These are phyloP conservation scores for Tricholoma sp. DNA, from an alignment of 768 basidiomycete species.

Conservation along the genomic window DNA sequence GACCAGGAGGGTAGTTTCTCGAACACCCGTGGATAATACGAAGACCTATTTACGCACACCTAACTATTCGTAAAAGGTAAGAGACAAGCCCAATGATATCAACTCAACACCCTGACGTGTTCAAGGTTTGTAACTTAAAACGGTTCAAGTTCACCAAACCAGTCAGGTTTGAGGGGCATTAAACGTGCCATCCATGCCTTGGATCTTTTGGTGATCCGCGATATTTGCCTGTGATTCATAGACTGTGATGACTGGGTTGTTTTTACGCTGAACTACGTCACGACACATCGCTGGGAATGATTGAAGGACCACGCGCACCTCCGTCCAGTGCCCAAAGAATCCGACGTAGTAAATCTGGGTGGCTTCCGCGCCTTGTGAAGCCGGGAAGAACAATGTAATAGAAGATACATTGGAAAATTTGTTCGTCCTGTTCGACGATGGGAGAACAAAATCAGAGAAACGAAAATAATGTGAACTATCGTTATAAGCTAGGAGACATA, in stretches of 20 bases:
- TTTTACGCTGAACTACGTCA: slow-evolving; percentile 53
- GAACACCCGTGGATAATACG: not conserved
- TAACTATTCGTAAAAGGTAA: not conserved
- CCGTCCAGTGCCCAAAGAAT: slow-evolving; percentile 76
- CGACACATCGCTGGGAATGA: not conserved
- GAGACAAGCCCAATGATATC: not conserved
- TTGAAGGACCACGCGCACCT: slow-evolving; percentile 38
- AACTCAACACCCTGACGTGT: not conserved
- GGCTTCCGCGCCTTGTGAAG: slow-evolving; percentile 72
- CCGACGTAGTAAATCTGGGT: slow-evolving; percentile 80
- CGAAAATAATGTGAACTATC: not conserved
- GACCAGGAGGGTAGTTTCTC: slow-evolving; percentile 14
- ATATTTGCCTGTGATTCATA: slow-evolving; percentile 87
- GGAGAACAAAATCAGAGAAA: too few species aligned
- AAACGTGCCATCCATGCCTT: slow-evolving; percentile 64
- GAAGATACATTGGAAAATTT: slow-evolving; percentile 83
- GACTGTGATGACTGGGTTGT: slow-evolving; percentile 74
- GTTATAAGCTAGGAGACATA: slow-evolving; percentile 22
- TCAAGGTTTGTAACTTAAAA: not conserved
- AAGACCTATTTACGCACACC: not conserved
- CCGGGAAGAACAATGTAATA: slow-evolving; percentile 79
- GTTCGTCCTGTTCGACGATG: slow-evolving; percentile 49
- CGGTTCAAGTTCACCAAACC: not conserved
- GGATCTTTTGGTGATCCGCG: slow-evolving; percentile 84
- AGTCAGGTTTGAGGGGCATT: slow-evolving; percentile 36